phyloP scores from a whole-genome alignment of 2,329 filamentous ascomycete species.

The Cordyceps tenuipes region DNA sequence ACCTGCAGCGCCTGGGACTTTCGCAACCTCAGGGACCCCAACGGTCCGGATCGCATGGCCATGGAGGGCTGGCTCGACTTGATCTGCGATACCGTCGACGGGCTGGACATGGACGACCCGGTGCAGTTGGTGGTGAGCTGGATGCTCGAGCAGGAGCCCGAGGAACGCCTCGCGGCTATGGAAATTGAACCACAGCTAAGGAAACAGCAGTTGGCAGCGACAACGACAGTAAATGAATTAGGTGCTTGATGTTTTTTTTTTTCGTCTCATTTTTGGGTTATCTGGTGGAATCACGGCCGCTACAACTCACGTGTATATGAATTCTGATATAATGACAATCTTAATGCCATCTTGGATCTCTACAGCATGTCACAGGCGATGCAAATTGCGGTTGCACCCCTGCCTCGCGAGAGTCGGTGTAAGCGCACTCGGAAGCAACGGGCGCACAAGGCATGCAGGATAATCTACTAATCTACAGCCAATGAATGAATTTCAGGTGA shows the following conservation, averaged over 20 bases:
- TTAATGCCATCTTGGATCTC: neutral
- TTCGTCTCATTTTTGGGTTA: neutral
- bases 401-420: neutral
- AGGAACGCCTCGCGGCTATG: neutral
- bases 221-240: no score
- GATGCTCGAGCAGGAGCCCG: neutral
- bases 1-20: neutral
- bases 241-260: neutral
- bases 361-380: neutral
- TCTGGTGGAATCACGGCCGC: neutral
- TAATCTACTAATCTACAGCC: conserved; percentile 8
- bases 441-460: neutral
- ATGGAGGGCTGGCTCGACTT: neutral
- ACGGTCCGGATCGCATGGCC: neutral
- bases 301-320: neutral
- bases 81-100: neutral
- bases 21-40: neutral
- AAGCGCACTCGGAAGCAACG: neutral
- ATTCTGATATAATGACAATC: neutral
- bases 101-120: neutral
- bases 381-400: neutral
- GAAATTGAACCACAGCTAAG: neutral
- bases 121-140: neutral
- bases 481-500: neutral
- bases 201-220: neutral